Conservation (phyloP, 1,284 basidiomycete species). For the Cryptococcus sp. region DNA sequence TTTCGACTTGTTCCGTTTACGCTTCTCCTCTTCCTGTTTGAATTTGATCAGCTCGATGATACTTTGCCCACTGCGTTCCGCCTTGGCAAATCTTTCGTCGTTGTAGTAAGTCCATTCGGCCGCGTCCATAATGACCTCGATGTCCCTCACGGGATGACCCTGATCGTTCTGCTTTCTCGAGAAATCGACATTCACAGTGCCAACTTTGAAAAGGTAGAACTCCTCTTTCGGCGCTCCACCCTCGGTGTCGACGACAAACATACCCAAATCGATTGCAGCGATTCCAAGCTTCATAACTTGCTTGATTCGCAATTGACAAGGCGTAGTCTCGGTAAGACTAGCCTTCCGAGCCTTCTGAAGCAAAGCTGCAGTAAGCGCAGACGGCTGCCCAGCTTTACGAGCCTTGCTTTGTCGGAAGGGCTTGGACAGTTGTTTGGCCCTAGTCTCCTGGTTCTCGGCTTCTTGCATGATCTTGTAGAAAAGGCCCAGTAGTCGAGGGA, state of each 20-base stretch:
- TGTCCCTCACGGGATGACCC: background rate
- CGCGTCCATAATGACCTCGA: background rate
- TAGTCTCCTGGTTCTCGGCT: slow-evolving; percentile 59
- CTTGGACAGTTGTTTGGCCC: slow-evolving; percentile 55
- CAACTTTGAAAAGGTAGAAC: slow-evolving; percentile 41
- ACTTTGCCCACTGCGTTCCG: too few species aligned
- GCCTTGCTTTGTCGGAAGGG: slow-evolving; percentile 67
- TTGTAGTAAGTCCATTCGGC: background rate
- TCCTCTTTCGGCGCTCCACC: slow-evolving; percentile 22
- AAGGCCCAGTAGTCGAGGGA: slow-evolving; percentile 39
- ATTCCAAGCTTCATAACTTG: slow-evolving; percentile 42
- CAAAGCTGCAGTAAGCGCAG: slow-evolving; percentile 77
- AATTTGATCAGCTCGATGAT: too few species aligned
- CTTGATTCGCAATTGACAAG: slow-evolving; percentile 24
- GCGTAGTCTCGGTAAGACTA: slow-evolving; percentile 57
- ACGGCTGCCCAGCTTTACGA: slow-evolving; percentile 53
- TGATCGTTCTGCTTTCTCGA: background rate
- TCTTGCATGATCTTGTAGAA: slow-evolving; percentile 51
- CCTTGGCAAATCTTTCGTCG: too few species aligned
- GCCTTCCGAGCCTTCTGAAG: slow-evolving; percentile 58
- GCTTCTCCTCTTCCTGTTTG: slow-evolving; percentile 19
- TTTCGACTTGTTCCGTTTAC: slow-evolving; percentile 15
- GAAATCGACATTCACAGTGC: slow-evolving; percentile 30
- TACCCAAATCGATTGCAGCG: slow-evolving; percentile 37
- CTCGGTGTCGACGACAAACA: slow-evolving; percentile 37